These are phyloP conservation scores for Aureobasidium leucospermi DNA, from an alignment of 2,329 filamentous ascomycete genomes.

Conservation along the genomic window DNA sequence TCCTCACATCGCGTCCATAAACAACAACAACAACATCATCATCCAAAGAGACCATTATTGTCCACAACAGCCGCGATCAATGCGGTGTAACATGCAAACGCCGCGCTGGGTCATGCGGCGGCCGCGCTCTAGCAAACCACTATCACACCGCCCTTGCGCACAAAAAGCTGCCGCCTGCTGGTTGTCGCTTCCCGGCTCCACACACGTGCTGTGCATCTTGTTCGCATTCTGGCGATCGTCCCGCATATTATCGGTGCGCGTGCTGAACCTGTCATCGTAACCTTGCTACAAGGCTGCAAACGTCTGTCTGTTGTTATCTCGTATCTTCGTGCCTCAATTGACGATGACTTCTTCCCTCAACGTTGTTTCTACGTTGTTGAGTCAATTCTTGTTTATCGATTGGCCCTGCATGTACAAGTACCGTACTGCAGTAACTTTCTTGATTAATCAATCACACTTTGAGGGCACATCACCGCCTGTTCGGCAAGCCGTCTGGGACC, in stretches of 20 bases:
- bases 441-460: background rate
- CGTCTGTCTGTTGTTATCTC: conserved; percentile 6
- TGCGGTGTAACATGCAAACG: conserved; percentile 7
- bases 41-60: background rate
- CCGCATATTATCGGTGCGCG: background rate
- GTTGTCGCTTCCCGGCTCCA: conserved; percentile 1
- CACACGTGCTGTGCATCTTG: conserved; percentile 10
- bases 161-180: background rate
- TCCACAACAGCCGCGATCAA: background rate
- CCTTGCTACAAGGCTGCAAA: conserved; percentile 6
- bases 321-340: background rate
- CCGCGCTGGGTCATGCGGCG: background rate
- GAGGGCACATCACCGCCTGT: background rate
- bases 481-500: background rate
- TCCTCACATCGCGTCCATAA: background rate
- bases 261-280: conserved; percentile 7
- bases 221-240: conserved; percentile 8
- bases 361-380: background rate
- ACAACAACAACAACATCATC: background rate
- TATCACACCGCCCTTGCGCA: conserved; percentile 9
- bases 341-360: background rate
- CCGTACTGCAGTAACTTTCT: background rate
- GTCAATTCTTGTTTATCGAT: background rate
- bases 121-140: background rate
- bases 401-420: background rate